A percentile compares a stretch with the other conserved stretches of the same genome.
phyloP scores from a whole-genome alignment of 495 filamentous ascomycete genomes.

The Penicillium lagena region DNA sequence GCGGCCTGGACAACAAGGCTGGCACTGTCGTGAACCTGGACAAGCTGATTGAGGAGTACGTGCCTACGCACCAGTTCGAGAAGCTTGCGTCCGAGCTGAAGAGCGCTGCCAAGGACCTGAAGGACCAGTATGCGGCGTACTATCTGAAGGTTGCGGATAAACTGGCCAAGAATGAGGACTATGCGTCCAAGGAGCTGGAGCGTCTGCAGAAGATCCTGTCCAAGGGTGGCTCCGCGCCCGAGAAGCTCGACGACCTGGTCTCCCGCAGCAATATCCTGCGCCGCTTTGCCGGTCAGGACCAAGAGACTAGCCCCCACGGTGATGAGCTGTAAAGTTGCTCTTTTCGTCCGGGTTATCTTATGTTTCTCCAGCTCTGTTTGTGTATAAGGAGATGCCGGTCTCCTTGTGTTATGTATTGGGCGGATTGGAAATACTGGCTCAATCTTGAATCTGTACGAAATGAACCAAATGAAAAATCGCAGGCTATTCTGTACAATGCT shows the following conservation, averaged over 20 bases:
- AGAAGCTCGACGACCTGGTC: slow-evolving; percentile 86
- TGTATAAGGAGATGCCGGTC: neutral
- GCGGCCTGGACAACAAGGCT: slow-evolving; percentile 69
- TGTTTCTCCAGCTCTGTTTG: slow-evolving; percentile 1
- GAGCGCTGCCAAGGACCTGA: slow-evolving; percentile 59
- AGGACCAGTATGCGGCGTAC: slow-evolving; percentile 86
- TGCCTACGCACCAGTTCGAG: slow-evolving; percentile 43
- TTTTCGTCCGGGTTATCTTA: slow-evolving; percentile 2
- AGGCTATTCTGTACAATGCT: too few relatives aligned
- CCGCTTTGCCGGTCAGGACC: slow-evolving; percentile 54
- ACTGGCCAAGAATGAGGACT: slow-evolving; percentile 65
- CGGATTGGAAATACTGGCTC: too few relatives aligned
- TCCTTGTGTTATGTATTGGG: too few relatives aligned
- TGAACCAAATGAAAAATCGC: too few relatives aligned
- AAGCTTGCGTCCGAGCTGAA: slow-evolving; percentile 59
- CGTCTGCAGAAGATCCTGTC: slow-evolving; percentile 71
- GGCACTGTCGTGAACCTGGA: slow-evolving; percentile 79
- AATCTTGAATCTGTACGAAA: too few relatives aligned
- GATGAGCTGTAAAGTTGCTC: slow-evolving; percentile 59
- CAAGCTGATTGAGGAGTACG: slow-evolving; percentile 60
- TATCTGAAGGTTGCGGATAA: slow-evolving; percentile 89
- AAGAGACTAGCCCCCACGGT: slow-evolving; percentile 38
- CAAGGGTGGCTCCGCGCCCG: slow-evolving; percentile 78
- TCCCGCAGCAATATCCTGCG: slow-evolving; percentile 83
- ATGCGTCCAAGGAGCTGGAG: slow-evolving; percentile 78